These are phyloP conservation scores for Stentor coeruleus DNA, from an alignment of 73 alveolate species.

Conservation along the genomic window DNA sequence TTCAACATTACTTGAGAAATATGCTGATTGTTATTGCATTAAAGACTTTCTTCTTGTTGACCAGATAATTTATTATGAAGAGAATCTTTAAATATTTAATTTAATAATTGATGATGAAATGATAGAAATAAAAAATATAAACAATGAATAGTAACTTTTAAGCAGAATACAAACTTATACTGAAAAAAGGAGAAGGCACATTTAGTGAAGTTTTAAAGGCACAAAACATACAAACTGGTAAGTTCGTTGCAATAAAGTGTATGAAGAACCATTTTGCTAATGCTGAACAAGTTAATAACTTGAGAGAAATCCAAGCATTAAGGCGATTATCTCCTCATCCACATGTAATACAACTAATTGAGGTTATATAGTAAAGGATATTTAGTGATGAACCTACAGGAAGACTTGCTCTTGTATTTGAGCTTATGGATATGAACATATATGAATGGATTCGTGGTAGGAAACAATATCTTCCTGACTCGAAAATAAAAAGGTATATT, in stretches of 20 bases:
- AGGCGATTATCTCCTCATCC: conserved; percentile 78
- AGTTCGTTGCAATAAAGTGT: conserved; percentile 79
- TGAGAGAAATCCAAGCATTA: conserved; percentile 85
- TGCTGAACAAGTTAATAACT: conserved; percentile 64
- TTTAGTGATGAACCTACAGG: conserved; percentile 98
- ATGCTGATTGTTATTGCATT: not conserved
- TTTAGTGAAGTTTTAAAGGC: conserved; percentile 80
- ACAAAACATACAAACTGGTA: conserved; percentile 59
- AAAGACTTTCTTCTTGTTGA: not conserved
- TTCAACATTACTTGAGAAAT: not conserved
- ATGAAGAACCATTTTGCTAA: conserved; percentile 66
- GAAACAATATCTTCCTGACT: conserved; percentile 80
- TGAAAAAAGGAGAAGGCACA: conserved; percentile 77
- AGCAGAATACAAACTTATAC: conserved; percentile 42
- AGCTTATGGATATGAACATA: conserved; percentile 97
- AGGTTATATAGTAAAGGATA: conserved; percentile 60
- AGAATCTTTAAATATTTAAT: not conserved
- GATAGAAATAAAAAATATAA: not conserved
- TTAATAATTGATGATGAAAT: not conserved
- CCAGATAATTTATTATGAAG: not conserved
- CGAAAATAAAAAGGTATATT: conserved; percentile 80
- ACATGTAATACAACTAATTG: conserved; percentile 71
- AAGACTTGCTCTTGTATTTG: conserved; percentile 97
- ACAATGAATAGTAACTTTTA: not conserved
- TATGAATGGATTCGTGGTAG: conserved; percentile 95